Evolutionary conservation across 2,329 filamentous ascomycete species (phyloP), one percentile per base, ranked within the genome.

Genomic region (Fusarium agapanthi): DNA sequence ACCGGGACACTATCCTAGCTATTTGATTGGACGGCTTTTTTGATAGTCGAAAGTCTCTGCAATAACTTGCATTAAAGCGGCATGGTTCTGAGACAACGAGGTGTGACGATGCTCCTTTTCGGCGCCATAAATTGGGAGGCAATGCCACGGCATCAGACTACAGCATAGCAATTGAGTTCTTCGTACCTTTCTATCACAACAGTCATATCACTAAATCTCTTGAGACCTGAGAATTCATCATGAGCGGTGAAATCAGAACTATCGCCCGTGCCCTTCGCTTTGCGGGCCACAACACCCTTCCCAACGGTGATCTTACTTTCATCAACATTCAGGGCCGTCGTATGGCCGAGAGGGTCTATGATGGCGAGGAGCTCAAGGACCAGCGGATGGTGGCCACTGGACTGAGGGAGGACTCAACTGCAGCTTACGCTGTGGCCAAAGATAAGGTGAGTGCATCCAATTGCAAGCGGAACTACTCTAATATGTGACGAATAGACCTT

Each of bases 1-100:
- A 10, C 13, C 13, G 0, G 10, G 26, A 47, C 0, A 12, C 14
- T 20, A 4, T 30, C 6, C 20, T 22, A 6, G 34, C 14, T 22
- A 5, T 37, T 7, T 6, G 4, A 53, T 37, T 53, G 24, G 50
- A n/a, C 22, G 20, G 9, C 0, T 0, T 14, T 7, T 51, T 22
- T 15, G 9, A 20, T 5, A 6, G 3, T 2, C 8, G 0, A 35
- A 15, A 15, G 32, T 20, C 0, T 15, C 34, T 35, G n/a, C 34
- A 37, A 24, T 2, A 47, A 26, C 44, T 15, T 30, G 26, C 2
- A 30, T 30, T 16, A 30, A 8, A 22, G 20, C 44, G 11, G 28
- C 15, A 5, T n/a, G 28, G 45, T 30, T 20, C 8, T 18, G 11
- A 20, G 30, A 24, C 22, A 34, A 4, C 13, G 0, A 4, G 7